These are phyloP conservation scores for Emericellopsis cladophorae DNA, from an alignment of 2,329 filamentous ascomycete genomes.

Conservation along the genomic window DNA sequence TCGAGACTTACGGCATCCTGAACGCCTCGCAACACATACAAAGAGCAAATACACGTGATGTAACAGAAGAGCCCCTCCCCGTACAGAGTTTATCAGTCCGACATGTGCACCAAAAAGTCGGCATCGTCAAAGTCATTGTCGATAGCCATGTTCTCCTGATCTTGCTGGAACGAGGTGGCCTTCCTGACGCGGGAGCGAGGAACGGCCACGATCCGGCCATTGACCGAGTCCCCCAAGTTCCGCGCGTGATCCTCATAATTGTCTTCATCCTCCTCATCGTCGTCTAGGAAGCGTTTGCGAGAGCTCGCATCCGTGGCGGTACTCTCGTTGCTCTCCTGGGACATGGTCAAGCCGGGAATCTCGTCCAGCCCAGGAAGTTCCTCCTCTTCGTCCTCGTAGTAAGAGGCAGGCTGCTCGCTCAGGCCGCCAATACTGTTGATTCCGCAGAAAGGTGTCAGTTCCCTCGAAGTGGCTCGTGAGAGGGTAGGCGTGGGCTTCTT, in stretches of 20 bases:
- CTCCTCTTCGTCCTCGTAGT: conserved; percentile 2
- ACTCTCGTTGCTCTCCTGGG: conserved; percentile 38
- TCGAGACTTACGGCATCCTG: not conserved
- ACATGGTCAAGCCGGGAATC: conserved; percentile 37
- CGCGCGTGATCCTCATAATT: not conserved
- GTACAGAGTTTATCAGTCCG: too few relatives aligned
- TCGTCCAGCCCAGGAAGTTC: conserved; percentile 21
- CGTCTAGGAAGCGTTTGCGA: conserved; percentile 35
- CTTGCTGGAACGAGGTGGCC: conserved; percentile 7
- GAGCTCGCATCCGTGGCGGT: conserved; percentile 10
- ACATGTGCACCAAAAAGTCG: conserved; percentile 39
- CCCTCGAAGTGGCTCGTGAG: conserved; percentile 24
- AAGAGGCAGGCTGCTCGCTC: conserved; percentile 39
- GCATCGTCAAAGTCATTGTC: conserved; percentile 57
- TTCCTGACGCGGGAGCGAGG: conserved; percentile 20
- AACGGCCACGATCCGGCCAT: conserved; percentile 33
- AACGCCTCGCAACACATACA: not conserved
- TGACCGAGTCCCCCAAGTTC: conserved; percentile 15
- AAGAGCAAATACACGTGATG: not conserved
- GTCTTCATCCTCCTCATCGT: conserved; percentile 22
- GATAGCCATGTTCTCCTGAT: conserved; percentile 33
- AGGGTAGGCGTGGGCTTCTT: too few relatives aligned
- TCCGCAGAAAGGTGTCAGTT: conserved; percentile 71
- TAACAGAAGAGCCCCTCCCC: too few relatives aligned
- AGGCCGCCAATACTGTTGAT: conserved; percentile 64